Evolutionary conservation across 495 filamentous ascomycete genomes (phyloP).

Genomic region (Clohesyomyces aquaticus): DNA sequence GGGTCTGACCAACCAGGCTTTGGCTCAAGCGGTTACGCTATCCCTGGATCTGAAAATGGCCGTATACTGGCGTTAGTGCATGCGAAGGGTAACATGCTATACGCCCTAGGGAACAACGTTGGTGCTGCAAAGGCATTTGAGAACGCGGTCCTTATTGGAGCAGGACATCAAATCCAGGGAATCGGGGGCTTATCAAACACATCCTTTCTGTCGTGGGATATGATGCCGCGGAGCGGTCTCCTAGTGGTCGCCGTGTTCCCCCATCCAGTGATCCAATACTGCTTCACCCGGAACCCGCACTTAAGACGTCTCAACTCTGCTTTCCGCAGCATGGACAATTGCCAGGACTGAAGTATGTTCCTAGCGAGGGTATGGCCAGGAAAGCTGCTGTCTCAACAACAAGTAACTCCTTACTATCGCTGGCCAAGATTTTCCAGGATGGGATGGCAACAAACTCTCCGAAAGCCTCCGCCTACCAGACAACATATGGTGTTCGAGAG

Average conservation of each 20-base stretch:
- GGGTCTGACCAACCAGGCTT: slow-evolving; percentile 60
- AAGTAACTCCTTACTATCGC: slow-evolving; percentile 90
- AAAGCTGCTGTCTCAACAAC: slow-evolving; percentile 89
- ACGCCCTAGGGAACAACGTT: slow-evolving; percentile 82
- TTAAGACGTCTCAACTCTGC: slow-evolving; percentile 81
- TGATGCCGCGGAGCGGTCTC: slow-evolving; percentile 35
- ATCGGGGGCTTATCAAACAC: slow-evolving; percentile 78
- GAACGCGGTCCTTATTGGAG: slow-evolving; percentile 87
- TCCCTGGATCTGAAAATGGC: slow-evolving; percentile 88
- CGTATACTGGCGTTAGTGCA: slow-evolving; percentile 90
- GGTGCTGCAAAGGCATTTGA: slow-evolving; percentile 90
- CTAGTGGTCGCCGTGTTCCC: slow-evolving; percentile 33
- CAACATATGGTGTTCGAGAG: slow-evolving; percentile 80
- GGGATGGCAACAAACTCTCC: slow-evolving; percentile 83
- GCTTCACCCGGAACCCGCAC: slow-evolving; percentile 79
- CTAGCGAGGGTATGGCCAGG: slow-evolving; percentile 66
- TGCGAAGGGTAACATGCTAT: slow-evolving; percentile 98
- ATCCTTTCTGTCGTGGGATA: slow-evolving; percentile 74
- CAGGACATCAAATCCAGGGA: slow-evolving; percentile 70
- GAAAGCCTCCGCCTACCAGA: slow-evolving; percentile 58
- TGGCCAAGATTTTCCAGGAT: slow-evolving; percentile 99
- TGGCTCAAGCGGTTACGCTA: slow-evolving; percentile 82
- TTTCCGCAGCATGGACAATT: slow-evolving; percentile 79
- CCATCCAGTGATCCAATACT: slow-evolving; percentile 66
- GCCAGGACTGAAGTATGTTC: slow-evolving; percentile 78